Evolutionary conservation across 2,329 filamentous ascomycete species (phyloP), one percentile per base, ranked within the genome.

Genomic region (Paecilomyces sp.): DNA sequence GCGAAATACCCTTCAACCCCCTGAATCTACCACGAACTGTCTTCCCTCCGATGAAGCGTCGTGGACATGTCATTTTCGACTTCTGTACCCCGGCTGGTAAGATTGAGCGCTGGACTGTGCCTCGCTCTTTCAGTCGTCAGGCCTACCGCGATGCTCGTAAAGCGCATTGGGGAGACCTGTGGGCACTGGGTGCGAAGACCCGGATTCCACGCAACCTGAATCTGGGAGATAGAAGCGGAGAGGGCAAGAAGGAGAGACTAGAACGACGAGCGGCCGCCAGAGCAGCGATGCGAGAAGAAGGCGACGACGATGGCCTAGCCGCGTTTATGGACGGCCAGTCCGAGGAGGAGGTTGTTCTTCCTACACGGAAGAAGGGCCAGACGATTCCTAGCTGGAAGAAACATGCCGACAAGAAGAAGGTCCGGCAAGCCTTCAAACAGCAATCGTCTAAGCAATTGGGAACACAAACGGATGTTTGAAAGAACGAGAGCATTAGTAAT

Each of bases 131-230:
- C 75, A 88, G 88, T 72, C 87, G 84, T 67, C 86, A 89, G 67
- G 92, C 92, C 0, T 97, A 93, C 77, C 91, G 90, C 67, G 94
- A 97, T 71, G 94, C 94, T 36, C 86, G 94, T 62, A 99, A 99
- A 77, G 84, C 88, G 0, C 79, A 79, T 57, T 97, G 93, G 94
- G 94, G 94, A 47, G 94, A 97, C 72, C 80, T 97, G 9, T 99
- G 94, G 94, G 92, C 93, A 0, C 80, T 97, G 0, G 94, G 94
- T 0, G 93, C 92, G 24, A 97, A 97, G 81, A 95, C 91, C 0
- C 83, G 91, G 12, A 83, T 89, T 3, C 70, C 75, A 1, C 80
- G 90, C 54, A 80, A 78, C 13, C 77, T 89, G 52, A 83, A 86
- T 7, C 75, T 89, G 2, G 89, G 89, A 2, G 71, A 69, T 57